Percentiles rank a stretch among this genome's conserved stretches.
Conservation (phyloP, 768 basidiomycete genomes). For the Boletus tomentosulus region DNA sequence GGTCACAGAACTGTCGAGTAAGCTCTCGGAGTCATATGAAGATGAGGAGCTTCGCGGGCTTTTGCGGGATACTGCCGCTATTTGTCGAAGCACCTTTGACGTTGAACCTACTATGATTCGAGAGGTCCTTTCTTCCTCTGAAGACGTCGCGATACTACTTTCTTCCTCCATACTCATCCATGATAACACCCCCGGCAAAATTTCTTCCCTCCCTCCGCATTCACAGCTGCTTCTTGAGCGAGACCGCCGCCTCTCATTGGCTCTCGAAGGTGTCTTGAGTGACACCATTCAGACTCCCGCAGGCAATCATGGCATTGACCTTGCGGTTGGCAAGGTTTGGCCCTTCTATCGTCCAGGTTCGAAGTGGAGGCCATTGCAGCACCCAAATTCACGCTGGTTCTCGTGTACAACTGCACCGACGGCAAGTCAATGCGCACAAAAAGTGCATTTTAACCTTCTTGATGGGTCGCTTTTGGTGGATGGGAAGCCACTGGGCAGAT, state of each 20-base stretch:
- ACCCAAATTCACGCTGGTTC: conserved; percentile 23
- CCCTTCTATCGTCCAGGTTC: conserved; percentile 21
- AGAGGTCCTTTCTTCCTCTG: conserved; percentile 14
- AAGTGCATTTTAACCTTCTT: conserved; percentile 20
- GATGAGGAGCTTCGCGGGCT: conserved; percentile 19
- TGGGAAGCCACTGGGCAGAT: conserved; percentile 22
- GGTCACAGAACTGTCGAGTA: conserved; percentile 32
- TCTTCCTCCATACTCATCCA: conserved; percentile 26
- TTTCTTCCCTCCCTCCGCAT: conserved; percentile 1
- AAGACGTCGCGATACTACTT: conserved; percentile 23
- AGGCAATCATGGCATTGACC: conserved; percentile 12
- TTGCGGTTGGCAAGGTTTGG: conserved; percentile 22
- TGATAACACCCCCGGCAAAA: conserved; percentile 20
- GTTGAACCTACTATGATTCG: conserved; percentile 12
- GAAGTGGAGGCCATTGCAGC: conserved; percentile 13
- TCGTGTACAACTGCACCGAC: conserved; percentile 13
- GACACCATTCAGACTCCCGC: neutral
- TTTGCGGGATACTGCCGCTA: conserved; percentile 35
- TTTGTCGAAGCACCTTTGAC: conserved; percentile 36
- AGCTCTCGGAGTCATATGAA: conserved; percentile 11
- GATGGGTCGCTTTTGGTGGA: conserved; percentile 27
- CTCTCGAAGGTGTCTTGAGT: conserved; percentile 14
- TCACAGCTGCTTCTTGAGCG: conserved; percentile 25
- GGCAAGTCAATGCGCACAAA: conserved; percentile 13
- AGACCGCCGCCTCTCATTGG: conserved; percentile 28